Evolutionary conservation across 1,139 yeast genomes (phyloP), one percentile per base, ranked within the genome.

Genomic region (Geotrichum europaeum): DNA sequence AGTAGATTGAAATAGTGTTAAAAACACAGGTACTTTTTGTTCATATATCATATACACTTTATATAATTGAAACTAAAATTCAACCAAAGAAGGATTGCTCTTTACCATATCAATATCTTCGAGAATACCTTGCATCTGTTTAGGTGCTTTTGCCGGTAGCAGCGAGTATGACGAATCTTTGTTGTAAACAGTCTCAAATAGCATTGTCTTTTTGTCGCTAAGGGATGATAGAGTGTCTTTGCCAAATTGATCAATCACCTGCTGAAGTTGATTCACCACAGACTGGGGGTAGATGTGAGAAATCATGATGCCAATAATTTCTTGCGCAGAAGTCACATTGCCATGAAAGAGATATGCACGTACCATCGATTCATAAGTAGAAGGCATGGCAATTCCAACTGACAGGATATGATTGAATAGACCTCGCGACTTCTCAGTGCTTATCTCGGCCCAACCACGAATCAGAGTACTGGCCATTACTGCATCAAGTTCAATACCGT

Each of bases 401-500:
- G 65, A 55, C 55, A 71, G 60, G 40, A 69, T 65, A 51, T 68
- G 65, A 55, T 74, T 72, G 63, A 76, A 76, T 56, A 75, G 63
- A 12, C 69, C 72, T 10, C 72, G 68, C 4, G 76, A 67, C 59
- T 69, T 71, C 20, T 66, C 66, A 30, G 75, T 55, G 62, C 72
- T 69, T n/a, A 65, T 66, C 0, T 69, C 63, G 5, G 76, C 75
- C 76, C 77, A 76, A 28, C 77, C 79, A 43, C 75, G 64, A 45
- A 76, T 74, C 15, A 76, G 65, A 22, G 71, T 65, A 59, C 73
- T 72, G 57, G 75, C 74, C 71, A 76, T 73, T 60, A 75, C 72
- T 1, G 75, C 73, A 53, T 73, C 74, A 20, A 75, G 64, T 7
- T 68, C 68, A 30, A 78, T 73, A 2, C 68, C 68, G 59, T 69